A percentile compares a stretch with the other conserved stretches of the same genome.
phyloP scores from a whole-genome alignment of 129 eudicot genomes.

The sunflower (Helianthus annuus) region HanXRQr2.0-SUNRISE NC_035444.2:72826997-72827496 shows the following conservation, averaged over 20 bases:
- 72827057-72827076: not conserved
- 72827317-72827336: not conserved
- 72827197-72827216: not conserved
- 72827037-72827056: not conserved
- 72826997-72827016: not conserved
- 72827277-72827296: not conserved
- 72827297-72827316: not conserved
- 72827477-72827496: constrained; percentile 22
- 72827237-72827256: not conserved
- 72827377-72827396: constrained; percentile 85
- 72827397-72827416: constrained; percentile 87
- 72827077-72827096: not conserved
- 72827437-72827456: constrained; percentile 79
- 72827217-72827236: not conserved
- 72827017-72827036: not conserved
- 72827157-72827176: not conserved
- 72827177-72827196: not conserved
- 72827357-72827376: constrained; percentile 18
- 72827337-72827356: not conserved
- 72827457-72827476: constrained; percentile 27
- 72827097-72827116: not conserved
- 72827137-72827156: not conserved
- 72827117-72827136: not conserved
- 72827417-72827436: constrained; percentile 76
- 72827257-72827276: not conserved